Base-by-base conservation (phyloP, 495 filamentous ascomycete genomes). In the Tetracladium marchalianum region DNA sequence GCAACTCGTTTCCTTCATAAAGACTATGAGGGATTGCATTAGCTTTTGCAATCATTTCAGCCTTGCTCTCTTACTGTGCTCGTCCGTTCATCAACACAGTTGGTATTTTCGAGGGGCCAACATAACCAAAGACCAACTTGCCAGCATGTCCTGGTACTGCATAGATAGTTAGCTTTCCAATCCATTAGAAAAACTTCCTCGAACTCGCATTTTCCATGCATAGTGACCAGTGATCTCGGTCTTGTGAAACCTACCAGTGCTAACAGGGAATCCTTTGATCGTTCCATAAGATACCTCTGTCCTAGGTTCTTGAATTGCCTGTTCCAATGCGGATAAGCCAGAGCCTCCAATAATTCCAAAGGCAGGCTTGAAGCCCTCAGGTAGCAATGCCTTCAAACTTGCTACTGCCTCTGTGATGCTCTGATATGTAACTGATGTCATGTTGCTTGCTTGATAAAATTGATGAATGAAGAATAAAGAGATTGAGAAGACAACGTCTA, bases 291-390 rank as follows among this genome's bases (percentile, higher is more conserved):
- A 66, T 52, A 76, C 71, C 59, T 84, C 82, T 45, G 66, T 58
- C 44, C 68, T 70, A 27, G 69, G 69, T 19, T 66, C 62, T 37
- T 80, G 54, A n/a, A 87, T 66, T 11, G 72, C 77, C 31, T 73
- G 65, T 39, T 68, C 75, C n/a, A 87, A 69, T 7, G 78, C 80
- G 16, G 81, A 81, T 11, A 89, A 63, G 11, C 84, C 84, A 43
- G 81, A 84, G 15, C 84, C 84, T 59, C 84, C 86, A 34, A 87
- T 74, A 50, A 89, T 82, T 11, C 78, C 84, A 44, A 86, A 67
- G 37, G 64, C 62, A 16, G 83, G 82, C 41, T 70, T 63, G 19
- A 86, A 55, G 9, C 53, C 39, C 19, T 56, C 46, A 10, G 78
- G 77, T 77, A 57, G 32, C 36, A 46, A 32, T 32, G 55, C 41